Conservation (phyloP, 768 basidiomycete genomes). For the Serendipita sp. region DNA sequence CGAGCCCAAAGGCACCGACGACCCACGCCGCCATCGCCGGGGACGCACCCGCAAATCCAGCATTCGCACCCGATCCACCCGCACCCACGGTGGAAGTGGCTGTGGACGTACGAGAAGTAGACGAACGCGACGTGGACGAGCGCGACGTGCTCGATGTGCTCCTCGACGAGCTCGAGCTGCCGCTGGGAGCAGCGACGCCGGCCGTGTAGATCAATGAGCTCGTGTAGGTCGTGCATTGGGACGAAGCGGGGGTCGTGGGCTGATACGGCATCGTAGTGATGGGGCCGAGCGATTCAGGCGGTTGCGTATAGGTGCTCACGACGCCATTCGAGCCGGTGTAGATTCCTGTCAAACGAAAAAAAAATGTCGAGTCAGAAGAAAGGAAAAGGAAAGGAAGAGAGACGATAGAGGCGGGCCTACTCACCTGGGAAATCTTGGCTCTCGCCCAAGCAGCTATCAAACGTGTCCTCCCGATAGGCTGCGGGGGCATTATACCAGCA, state of each 20-base stretch:
- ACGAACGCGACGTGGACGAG: not conserved
- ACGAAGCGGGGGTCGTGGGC: slow-evolving; percentile 6
- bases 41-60: not conserved
- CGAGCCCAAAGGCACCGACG: not conserved
- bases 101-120: not conserved
- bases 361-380: too few relatives aligned
- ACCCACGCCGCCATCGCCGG: not conserved
- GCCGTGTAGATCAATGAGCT: slow-evolving; percentile 14
- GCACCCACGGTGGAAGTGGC: not conserved
- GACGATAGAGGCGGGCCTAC: too few relatives aligned
- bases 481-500: slow-evolving; percentile 62
- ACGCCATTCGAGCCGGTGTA: slow-evolving; percentile 26
- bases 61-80: not conserved
- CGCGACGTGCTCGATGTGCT: not conserved
- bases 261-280: slow-evolving; percentile 30
- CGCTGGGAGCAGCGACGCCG: not conserved
- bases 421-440: slow-evolving; percentile 40
- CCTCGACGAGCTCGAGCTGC: not conserved
- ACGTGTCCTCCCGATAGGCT: slow-evolving; percentile 39
- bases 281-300: slow-evolving; percentile 21
- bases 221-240: slow-evolving; percentile 16
- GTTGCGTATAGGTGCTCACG: slow-evolving; percentile 14
- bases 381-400: too few relatives aligned
- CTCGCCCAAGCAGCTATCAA: slow-evolving; percentile 51
- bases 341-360: slow-evolving; percentile 24